Base-by-base conservation (phyloP, 148 eudicot species). In the Camellia lanceoleosa region DNA sequence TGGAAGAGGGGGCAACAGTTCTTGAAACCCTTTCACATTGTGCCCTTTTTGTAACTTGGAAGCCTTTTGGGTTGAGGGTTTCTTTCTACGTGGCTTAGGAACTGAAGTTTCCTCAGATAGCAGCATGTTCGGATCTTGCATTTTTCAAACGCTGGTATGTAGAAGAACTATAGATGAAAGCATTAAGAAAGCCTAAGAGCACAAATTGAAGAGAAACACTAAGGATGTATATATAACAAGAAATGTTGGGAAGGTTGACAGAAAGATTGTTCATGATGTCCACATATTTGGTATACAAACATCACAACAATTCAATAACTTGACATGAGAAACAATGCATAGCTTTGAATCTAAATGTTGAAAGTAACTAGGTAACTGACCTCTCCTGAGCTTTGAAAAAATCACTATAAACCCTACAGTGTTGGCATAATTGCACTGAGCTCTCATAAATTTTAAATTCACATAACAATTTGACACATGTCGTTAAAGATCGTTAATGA, bases 61-160 rank as follows among this genome's bases (percentile, higher is more conserved):
- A 73, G 87, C 70, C 81, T 83, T 83, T n/a, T 79, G 84, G 23
- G 55, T 73, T 41, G 75, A 42, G n/a, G 89, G 80, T 77, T 90
- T 90, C 88, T 89, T 92, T 85, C 85, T 91, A 47, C 78, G 83
- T 3, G 88, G 80, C 86, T 89, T 92, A 1, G 80, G 78, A 66
- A 70, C 55, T 73, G 43, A 76, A 61, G 83, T 71, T 60, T 85
- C 85, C 46, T 82, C 80, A 9, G 80, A 65, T 55, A 73, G 74
- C 71, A 86, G 72, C 85, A 82, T 78, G 38, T 81, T 87, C 62
- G 88, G 89, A 78, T 88, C 89, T 88, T 94, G 92, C 92, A 90
- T 90, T 74, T 64, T 79, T 59, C 66, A 41, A 16, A 55, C 15
- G 65, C 9, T 14, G 56, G 38, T 5, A 43, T 30, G 38, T 30